Evolutionary conservation across 176 grass and related monocot genomes (phyloP), one percentile per base, ranked within the genome.

Genomic region (Melocanna baccifera): DNA sequence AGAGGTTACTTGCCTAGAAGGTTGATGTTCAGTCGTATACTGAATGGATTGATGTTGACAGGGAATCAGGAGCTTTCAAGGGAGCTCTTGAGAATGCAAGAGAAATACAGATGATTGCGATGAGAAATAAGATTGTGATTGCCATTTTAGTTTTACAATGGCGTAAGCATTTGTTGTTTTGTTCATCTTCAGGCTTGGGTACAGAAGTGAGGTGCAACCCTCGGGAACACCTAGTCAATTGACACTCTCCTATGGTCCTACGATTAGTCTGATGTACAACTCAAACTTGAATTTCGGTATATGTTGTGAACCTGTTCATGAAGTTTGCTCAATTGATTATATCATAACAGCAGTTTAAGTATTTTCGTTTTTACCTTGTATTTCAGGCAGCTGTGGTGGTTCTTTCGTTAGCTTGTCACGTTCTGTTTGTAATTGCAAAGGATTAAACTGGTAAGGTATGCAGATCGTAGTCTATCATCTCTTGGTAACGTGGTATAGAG

Each of bases 1-100:
- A 89, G 96, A 82, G 96, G 96, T 4, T 90, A 95, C 88, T 78
- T 98, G 75, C 96, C 96, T n/a, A 91, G 93, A 84, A 92, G 65
- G 62, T 98, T 98, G 73, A 92, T 98, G 91, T 95, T 98, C 52
- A 95, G 95, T 29, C 91, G 91, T 18, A 81, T 98, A 10, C 72
- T 98, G 20, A 98, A 98, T 19, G 96, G 93, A 2, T 86, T 98
- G 75, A 85, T 95, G 30, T 50, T 98, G 19, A 95, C 91, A 15
- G 93, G 93, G 40, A 98, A 98, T 75, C 96, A 98, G 56, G 89
- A 89, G 9, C 91, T 92, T 78, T 92, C 93, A 32, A 90, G 71
- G 47, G 77, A 95, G 10, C 86, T 95, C 43, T 84, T 98, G 85
- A 85, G 93, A 76, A 75, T 95, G 93, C 96, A 98, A 78, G 96